Evolutionary conservation across 2,329 filamentous ascomycete species (phyloP).

Genomic region (Fusarium papillatum): DNA sequence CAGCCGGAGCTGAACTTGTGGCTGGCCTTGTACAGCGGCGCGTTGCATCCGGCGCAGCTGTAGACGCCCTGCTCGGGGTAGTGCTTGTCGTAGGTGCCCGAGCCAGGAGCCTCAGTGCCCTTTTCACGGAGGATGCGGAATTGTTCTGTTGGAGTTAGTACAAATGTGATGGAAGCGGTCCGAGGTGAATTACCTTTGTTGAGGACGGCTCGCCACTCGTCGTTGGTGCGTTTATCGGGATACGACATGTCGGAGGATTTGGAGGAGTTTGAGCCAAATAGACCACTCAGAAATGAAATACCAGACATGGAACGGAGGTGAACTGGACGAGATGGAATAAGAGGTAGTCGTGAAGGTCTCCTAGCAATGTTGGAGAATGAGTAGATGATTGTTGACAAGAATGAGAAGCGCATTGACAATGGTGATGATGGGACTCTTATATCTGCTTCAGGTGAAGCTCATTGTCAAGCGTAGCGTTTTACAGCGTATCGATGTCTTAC

Average conservation of each 20-base stretch:
- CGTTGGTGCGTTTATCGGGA: constrained; percentile 83
- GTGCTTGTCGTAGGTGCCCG: constrained; percentile 91
- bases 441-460: constrained; percentile 11
- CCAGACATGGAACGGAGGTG: constrained; percentile 75
- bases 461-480: background rate
- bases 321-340: constrained; percentile 37
- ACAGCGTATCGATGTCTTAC: background rate
- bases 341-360: constrained; percentile 45
- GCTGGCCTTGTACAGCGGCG: constrained; percentile 91
- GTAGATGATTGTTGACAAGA: constrained; percentile 62
- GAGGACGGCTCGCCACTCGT: constrained; percentile 92
- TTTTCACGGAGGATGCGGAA: constrained; percentile 94
- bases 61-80: constrained; percentile 83
- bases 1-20: constrained; percentile 98
- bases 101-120: constrained; percentile 86
- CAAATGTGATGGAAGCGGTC: background rate
- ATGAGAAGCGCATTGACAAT: constrained; percentile 62
- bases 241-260: constrained; percentile 75
- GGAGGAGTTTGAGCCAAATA: constrained; percentile 76
- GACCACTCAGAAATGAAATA: constrained; percentile 82
- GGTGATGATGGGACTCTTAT: constrained; percentile 21
- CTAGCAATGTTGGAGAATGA: constrained; percentile 61
- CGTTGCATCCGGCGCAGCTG: constrained; percentile 86
- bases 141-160: constrained; percentile 76
- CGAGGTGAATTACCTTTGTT: constrained; percentile 60